These are phyloP conservation scores for Pelargonium nanum DNA, from an alignment of 345 rosid species.

Conservation along the genomic window DNA sequence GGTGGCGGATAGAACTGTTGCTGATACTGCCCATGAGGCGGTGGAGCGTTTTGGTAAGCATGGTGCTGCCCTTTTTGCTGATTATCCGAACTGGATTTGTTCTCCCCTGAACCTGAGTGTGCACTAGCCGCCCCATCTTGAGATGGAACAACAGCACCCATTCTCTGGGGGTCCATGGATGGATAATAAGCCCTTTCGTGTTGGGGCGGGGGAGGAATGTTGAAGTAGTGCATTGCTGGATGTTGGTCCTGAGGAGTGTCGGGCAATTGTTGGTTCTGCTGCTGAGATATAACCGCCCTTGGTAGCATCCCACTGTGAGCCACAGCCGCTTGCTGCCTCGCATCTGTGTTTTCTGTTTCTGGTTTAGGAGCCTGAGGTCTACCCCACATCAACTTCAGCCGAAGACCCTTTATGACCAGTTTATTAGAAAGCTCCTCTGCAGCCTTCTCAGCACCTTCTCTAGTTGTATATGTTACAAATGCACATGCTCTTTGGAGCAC, in stretches of 20 bases:
- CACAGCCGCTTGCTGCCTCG: conserved; percentile 55
- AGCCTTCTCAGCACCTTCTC: conserved; percentile 98
- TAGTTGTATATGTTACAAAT: conserved; percentile 81
- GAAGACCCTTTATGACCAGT: conserved; percentile 73
- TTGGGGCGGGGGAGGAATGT: conserved; percentile 62
- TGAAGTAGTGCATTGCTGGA: conserved; percentile 58
- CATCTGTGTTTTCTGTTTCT: conserved; percentile 55
- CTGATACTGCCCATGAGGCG: conserved; percentile 38
- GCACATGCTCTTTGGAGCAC: conserved; percentile 85
- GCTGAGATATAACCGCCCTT: conserved; percentile 78
- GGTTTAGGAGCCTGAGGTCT: conserved; percentile 80
- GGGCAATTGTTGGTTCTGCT: conserved; percentile 50
- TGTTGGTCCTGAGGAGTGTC: conserved; percentile 45
- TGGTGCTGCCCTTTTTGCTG: conserved; percentile 42
- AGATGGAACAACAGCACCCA: conserved; percentile 75
- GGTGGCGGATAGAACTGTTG: conserved; percentile 51
- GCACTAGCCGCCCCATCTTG: conserved; percentile 54
- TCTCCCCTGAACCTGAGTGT: conserved; percentile 28
- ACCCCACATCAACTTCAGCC: conserved; percentile 95
- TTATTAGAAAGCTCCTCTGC: conserved; percentile 83
- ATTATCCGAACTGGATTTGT: conserved; percentile 33
- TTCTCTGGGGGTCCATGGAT: conserved; percentile 95
- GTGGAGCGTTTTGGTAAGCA: conserved; percentile 37
- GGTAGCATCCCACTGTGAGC: conserved; percentile 80
- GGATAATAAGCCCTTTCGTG: conserved; percentile 73